Percentiles rank a stretch among this genome's conserved stretches.
Conservation (phyloP, 2,329 filamentous ascomycete species). For the Pseudogymnoascus sp. region DNA sequence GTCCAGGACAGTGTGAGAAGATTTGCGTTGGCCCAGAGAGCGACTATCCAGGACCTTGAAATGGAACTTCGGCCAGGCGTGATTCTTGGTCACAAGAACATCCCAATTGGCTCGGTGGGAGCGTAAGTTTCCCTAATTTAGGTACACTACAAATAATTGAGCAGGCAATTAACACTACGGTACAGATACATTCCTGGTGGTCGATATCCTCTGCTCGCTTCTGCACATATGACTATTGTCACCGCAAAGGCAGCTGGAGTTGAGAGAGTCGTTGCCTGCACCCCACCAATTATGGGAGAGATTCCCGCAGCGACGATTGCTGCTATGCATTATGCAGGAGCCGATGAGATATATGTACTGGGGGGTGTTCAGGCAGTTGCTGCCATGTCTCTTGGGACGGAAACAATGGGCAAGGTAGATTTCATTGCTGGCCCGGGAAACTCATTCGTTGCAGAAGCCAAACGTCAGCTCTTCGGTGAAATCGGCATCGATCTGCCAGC, state of each 20-base stretch:
- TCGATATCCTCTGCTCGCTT: slow-evolving; percentile 45
- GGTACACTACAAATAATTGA: no score
- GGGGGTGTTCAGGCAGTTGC: slow-evolving; percentile 46
- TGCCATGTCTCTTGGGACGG: slow-evolving; percentile 44
- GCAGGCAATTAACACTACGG: no score
- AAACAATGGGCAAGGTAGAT: slow-evolving; percentile 41
- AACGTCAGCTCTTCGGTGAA: slow-evolving; percentile 45
- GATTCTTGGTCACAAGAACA: slow-evolving; percentile 42
- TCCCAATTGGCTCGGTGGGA: slow-evolving; percentile 40
- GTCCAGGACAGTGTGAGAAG: slow-evolving; percentile 42
- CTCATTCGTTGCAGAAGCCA: slow-evolving; percentile 47
- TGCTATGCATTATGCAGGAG: slow-evolving; percentile 40
- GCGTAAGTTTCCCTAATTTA: slow-evolving; percentile 27
- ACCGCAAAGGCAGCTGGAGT: slow-evolving; percentile 48
- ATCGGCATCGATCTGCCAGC: slow-evolving; percentile 48
- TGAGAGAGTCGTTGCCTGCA: slow-evolving; percentile 42
- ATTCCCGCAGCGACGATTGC: slow-evolving; percentile 43
- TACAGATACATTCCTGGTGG: slow-evolving; percentile 42
- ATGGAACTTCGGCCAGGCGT: slow-evolving; percentile 43
- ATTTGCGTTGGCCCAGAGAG: slow-evolving; percentile 42
- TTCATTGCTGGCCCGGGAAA: slow-evolving; percentile 48
- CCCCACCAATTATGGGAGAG: slow-evolving; percentile 42
- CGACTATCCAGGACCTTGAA: slow-evolving; percentile 42
- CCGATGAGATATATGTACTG: slow-evolving; percentile 43
- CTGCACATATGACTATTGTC: slow-evolving; percentile 48